Evolutionary conservation across 805 yeast species (phyloP), one percentile per base, ranked within the genome.

Genomic region (Pichia sporocuriosa): DNA sequence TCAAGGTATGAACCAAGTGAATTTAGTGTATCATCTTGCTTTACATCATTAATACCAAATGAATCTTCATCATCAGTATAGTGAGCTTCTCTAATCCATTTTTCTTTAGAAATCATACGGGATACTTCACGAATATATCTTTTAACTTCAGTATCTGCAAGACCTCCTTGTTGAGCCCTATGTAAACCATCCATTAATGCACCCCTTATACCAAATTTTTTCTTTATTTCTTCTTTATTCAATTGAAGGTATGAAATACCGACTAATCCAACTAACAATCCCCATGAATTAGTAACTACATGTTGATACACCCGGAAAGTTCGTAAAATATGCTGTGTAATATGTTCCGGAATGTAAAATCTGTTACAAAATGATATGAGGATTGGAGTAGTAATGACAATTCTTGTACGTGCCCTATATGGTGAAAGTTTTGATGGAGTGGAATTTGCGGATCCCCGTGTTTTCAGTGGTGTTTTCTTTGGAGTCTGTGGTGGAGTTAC

Each of bases 211-310:
- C 83, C 78, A 6, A 78, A 64, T 36, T 71, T 72, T 11, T 61
- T 54, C 3, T 62, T 55, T 13, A 81, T 56, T 26, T 66, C 55
- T 19, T 65, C 65, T 42, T 72, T 69, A 55, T 79, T 77, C 25
- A 81, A 66, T 13, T 78, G 66, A 16, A 68, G 62, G 42, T 76
- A 77, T 12, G 81, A 79, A 16, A 80, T 72, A 27, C 80, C 66
- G 1, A 81, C 68, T 47, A 83, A 55, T 0, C 89, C 89, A 55
- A 84, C 79, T 3, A 82, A 73, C 19, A 83, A 57, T 7, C 78
- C 76, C 87, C 88, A 82, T 30, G 79, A 81, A 44, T 73, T 77
- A 27, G 72, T 72, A 30, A 80, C 70, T 48, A 76, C 75, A 33
- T 70, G 68, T 35, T 70, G 67, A 52, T 76, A 75, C 4, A 65